phyloP scores from a whole-genome alignment of 1,139 yeast species.

The Casaregolazyma suthepensis region DNA sequence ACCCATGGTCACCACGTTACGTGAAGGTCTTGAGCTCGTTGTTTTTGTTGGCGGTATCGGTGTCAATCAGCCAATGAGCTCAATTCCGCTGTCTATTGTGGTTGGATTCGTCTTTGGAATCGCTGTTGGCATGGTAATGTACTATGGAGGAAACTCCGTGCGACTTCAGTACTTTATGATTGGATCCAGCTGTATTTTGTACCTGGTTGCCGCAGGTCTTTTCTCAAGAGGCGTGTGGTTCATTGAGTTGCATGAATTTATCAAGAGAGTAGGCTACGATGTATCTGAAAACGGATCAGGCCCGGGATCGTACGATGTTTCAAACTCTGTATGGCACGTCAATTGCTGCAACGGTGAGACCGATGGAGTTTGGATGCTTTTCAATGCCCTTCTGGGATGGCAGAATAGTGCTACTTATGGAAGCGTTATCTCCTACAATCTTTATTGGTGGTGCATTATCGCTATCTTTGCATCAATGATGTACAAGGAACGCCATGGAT shows the following conservation, averaged over 20 bases:
- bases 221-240: slow-evolving; percentile 89
- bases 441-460: slow-evolving; percentile 71
- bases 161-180: slow-evolving; percentile 77
- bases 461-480: slow-evolving; percentile 51
- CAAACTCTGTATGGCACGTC: slow-evolving; percentile 80
- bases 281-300: slow-evolving; percentile 87
- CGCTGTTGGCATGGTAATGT: slow-evolving; percentile 58
- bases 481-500: slow-evolving; percentile 64
- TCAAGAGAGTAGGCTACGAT: slow-evolving; percentile 72
- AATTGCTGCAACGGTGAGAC: slow-evolving; percentile 88
- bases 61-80: slow-evolving; percentile 38
- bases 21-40: slow-evolving; percentile 91
- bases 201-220: slow-evolving; percentile 81
- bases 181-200: slow-evolving; percentile 72
- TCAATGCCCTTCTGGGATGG: slow-evolving; percentile 85
- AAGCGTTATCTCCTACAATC: slow-evolving; percentile 73
- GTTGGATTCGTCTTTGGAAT: slow-evolving; percentile 72
- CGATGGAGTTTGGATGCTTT: slow-evolving; percentile 91
- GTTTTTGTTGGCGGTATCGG: slow-evolving; percentile 91
- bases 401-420: slow-evolving; percentile 89
- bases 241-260: slow-evolving; percentile 62
- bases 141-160: slow-evolving; percentile 59
- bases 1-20: slow-evolving; percentile 75
- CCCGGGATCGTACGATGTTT: slow-evolving; percentile 82
- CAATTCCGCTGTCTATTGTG: slow-evolving; percentile 79